Evolutionary conservation across 495 filamentous ascomycete species (phyloP).

Genomic region (Trichoderma orchidacearum): DNA sequence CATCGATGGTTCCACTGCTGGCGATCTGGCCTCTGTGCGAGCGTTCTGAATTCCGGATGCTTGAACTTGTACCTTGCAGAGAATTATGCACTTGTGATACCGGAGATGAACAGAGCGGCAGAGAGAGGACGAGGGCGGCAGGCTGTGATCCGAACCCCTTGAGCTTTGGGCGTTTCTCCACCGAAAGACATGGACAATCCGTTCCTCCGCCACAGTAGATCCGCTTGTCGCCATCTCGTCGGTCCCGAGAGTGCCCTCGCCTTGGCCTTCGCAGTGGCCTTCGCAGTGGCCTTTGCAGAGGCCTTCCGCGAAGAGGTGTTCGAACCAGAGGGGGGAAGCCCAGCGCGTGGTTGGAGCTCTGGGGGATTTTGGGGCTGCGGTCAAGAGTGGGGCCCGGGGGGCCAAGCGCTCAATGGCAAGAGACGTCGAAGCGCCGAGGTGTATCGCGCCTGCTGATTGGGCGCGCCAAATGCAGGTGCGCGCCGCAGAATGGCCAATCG

Average conservation of each 20-base stretch:
- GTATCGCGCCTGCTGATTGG: not conserved
- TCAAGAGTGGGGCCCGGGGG: not conserved
- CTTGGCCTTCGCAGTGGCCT: too few relatives aligned
- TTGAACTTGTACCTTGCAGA: not conserved
- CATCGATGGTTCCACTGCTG: not conserved
- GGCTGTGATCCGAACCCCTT: too few relatives aligned
- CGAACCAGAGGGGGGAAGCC: not conserved
- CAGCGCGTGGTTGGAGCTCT: not conserved
- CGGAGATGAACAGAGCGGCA: too few relatives aligned
- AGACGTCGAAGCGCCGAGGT: not conserved
- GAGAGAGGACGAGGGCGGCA: too few relatives aligned
- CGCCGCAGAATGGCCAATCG: conserved; percentile 2
- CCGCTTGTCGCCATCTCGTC: too few relatives aligned
- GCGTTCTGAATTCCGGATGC: not conserved
- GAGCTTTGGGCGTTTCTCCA: too few relatives aligned
- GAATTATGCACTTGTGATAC: too few relatives aligned
- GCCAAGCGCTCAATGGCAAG: not conserved
- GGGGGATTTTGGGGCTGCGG: not conserved
- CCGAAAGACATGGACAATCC: too few relatives aligned
- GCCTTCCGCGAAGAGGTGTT: too few relatives aligned
- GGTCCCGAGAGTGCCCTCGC: too few relatives aligned
- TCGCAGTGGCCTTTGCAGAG: too few relatives aligned
- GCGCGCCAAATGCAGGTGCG: not conserved
- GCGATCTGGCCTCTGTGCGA: conserved; percentile 1
- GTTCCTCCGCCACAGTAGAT: too few relatives aligned